These are phyloP conservation scores for Pseudotulostoma volvatum DNA, from an alignment of 495 filamentous ascomycete genomes.

Conservation along the genomic window DNA sequence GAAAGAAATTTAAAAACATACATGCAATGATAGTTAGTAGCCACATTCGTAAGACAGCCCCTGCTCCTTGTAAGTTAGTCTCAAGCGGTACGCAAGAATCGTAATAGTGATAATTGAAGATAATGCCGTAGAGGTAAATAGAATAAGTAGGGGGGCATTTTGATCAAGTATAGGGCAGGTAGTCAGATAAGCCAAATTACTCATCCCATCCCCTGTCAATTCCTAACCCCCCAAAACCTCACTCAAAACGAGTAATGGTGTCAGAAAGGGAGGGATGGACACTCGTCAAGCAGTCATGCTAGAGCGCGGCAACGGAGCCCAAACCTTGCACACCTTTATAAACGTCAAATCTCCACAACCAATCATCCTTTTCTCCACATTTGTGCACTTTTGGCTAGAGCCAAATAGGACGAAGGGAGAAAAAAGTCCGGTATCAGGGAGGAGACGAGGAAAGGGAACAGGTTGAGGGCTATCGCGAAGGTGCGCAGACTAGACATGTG, in stretches of 20 bases:
- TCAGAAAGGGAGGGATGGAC: slow-evolving; percentile 15
- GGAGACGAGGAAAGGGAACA: slow-evolving; percentile 9
- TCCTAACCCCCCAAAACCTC: slow-evolving; percentile 20
- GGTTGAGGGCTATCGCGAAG: slow-evolving; percentile 42
- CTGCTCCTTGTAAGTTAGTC: too few relatives aligned
- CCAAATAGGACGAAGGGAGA: slow-evolving; percentile 15
- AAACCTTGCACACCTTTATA: slow-evolving; percentile 15
- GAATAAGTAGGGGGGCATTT: too few relatives aligned
- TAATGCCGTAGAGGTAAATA: too few relatives aligned
- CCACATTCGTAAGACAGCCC: too few relatives aligned
- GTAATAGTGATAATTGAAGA: too few relatives aligned
- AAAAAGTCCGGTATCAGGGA: slow-evolving; percentile 50
- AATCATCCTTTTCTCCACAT: slow-evolving; percentile 47
- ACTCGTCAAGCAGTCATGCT: slow-evolving; percentile 34
- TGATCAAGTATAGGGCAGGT: background rate
- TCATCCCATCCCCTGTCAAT: slow-evolving; percentile 42
- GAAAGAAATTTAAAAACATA: too few relatives aligned
- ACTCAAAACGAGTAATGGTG: slow-evolving; percentile 40
- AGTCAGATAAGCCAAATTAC: slow-evolving; percentile 36
- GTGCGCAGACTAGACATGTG: slow-evolving; percentile 8
- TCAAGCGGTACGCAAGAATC: too few relatives aligned
- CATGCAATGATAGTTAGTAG: too few relatives aligned
- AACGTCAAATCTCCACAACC: slow-evolving; percentile 58
- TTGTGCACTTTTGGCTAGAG: background rate
- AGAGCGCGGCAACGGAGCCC: slow-evolving; percentile 15